phyloP scores from a whole-genome alignment of 2,329 filamentous ascomycete genomes.

The Cordyceps farinosa region DNA sequence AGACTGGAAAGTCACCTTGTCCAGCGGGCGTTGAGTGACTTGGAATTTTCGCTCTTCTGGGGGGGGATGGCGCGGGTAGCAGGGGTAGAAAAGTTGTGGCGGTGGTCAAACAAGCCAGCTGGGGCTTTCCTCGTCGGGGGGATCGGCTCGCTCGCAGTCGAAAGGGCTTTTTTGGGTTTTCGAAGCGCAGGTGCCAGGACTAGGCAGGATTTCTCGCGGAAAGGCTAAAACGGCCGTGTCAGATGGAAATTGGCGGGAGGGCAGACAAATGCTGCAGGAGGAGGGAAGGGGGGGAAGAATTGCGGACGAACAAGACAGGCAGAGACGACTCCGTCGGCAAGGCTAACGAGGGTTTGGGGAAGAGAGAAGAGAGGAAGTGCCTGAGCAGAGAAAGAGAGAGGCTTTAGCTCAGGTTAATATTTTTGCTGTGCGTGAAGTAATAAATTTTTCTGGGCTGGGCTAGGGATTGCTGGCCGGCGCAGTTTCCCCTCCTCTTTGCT shows the following conservation, averaged over 20 bases:
- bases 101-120: not conserved
- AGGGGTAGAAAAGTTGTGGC: constrained; percentile 12
- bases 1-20: constrained; percentile 6
- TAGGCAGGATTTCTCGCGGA: not conserved
- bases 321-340: constrained; percentile 7
- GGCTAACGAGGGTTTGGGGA: constrained; percentile 6
- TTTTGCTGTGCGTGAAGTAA: constrained; percentile 40
- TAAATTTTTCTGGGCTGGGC: constrained; percentile 38
- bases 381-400: constrained; percentile 7
- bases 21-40: not conserved
- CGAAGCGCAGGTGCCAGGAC: constrained; percentile 10
- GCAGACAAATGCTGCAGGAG: not conserved
- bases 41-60: constrained; percentile 6
- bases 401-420: constrained; percentile 23
- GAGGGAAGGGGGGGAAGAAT: not conserved
- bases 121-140: constrained; percentile 5
- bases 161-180: constrained; percentile 3
- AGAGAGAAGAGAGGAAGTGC: constrained; percentile 4
- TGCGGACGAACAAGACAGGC: constrained; percentile 8
- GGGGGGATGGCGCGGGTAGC: not conserved
- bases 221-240: not conserved
- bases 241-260: constrained; percentile 5
- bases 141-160: constrained; percentile 11
- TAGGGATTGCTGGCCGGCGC: constrained; percentile 15
- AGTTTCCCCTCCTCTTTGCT: constrained; percentile 19